A percentile compares a stretch with the other conserved stretches of the same genome.
phyloP scores from a whole-genome alignment of 2,329 filamentous ascomycete genomes.

The Cladosporium sp. region DNA sequence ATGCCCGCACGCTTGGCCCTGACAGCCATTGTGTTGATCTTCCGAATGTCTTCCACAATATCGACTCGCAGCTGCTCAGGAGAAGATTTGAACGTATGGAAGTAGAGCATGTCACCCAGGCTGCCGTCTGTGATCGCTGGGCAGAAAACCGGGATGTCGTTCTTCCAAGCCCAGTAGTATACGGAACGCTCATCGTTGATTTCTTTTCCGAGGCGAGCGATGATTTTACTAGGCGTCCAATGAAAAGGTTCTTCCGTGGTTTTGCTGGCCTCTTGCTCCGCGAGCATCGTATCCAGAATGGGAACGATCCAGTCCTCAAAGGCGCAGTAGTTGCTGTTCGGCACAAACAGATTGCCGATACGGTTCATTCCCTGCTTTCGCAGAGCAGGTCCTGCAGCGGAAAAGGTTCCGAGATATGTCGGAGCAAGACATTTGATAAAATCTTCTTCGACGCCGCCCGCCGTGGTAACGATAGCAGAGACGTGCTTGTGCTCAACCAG shows the following conservation, averaged over 20 bases:
- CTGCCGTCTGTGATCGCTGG: constrained; percentile 93
- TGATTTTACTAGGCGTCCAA: constrained; percentile 94
- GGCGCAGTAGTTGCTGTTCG: constrained; percentile 93
- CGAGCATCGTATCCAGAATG: constrained; percentile 88
- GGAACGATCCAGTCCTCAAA: constrained; percentile 98
- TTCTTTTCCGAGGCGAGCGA: constrained; percentile 82
- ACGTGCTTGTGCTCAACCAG: constrained; percentile 90
- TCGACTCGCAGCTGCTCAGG: constrained; percentile 79
- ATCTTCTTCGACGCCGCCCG: constrained; percentile 93
- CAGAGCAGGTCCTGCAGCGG: constrained; percentile 67
- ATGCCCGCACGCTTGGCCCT: constrained; percentile 84
- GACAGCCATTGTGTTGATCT: constrained; percentile 87
- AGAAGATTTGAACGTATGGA: constrained; percentile 89
- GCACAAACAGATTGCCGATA: constrained; percentile 92
- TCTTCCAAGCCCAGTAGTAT: constrained; percentile 97
- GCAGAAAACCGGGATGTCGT: constrained; percentile 95
- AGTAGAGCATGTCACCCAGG: constrained; percentile 96
- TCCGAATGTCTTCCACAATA: constrained; percentile 88
- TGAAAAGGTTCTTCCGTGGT: constrained; percentile 58
- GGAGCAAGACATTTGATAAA: constrained; percentile 96
- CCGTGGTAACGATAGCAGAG: constrained; percentile 89
- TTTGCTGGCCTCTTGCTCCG: constrained; percentile 81
- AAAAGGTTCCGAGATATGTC: constrained; percentile 88
- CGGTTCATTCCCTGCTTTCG: constrained; percentile 85
- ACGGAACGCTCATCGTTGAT: constrained; percentile 90